A percentile compares a stretch with the other conserved stretches of the same genome.
These are phyloP conservation scores for Linnemannia zychae DNA, from an alignment of 192 early-diverging fungal genomes.

Conservation along the genomic window DNA sequence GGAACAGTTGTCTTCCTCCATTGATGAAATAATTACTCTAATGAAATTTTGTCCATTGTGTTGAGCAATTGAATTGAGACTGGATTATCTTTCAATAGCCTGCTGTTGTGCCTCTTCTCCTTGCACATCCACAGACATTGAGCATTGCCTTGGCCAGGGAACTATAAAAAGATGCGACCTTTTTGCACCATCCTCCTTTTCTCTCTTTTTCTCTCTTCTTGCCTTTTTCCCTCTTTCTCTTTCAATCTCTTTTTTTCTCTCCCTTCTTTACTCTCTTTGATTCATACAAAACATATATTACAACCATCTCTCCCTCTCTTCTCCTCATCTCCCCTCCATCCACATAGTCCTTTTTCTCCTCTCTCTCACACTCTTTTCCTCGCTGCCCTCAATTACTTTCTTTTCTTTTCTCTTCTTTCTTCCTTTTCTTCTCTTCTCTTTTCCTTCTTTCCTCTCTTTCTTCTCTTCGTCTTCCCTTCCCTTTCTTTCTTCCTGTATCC, in stretches of 20 bases:
- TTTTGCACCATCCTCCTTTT: slow-evolving; percentile 16
- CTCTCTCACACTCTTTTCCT: no score
- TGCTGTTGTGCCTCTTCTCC: background rate
- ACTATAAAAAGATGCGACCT: slow-evolving; percentile 49
- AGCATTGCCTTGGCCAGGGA: slow-evolving; percentile 3
- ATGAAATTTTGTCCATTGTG: background rate
- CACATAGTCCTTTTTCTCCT: no score
- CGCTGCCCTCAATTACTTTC: no score
- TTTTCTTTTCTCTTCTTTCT: no score
- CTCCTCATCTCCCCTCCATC: no score
- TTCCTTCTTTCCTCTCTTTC: background rate
- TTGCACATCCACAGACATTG: background rate
- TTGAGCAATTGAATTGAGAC: background rate
- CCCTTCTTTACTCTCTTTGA: background rate
- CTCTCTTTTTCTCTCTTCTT: background rate
- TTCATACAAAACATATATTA: background rate
- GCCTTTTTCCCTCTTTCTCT: background rate
- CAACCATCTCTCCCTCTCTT: no score
- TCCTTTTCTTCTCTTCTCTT: slow-evolving; percentile 4
- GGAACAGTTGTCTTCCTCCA: background rate
- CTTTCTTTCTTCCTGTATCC: background rate
- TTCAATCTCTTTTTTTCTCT: background rate
- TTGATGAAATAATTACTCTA: background rate
- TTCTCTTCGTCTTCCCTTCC: background rate
- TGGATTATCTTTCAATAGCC: background rate